Evolutionary conservation across 1,139 yeast species (phyloP), one percentile per base, ranked within the genome.

Genomic region (Yamadazyma buinensis): DNA sequence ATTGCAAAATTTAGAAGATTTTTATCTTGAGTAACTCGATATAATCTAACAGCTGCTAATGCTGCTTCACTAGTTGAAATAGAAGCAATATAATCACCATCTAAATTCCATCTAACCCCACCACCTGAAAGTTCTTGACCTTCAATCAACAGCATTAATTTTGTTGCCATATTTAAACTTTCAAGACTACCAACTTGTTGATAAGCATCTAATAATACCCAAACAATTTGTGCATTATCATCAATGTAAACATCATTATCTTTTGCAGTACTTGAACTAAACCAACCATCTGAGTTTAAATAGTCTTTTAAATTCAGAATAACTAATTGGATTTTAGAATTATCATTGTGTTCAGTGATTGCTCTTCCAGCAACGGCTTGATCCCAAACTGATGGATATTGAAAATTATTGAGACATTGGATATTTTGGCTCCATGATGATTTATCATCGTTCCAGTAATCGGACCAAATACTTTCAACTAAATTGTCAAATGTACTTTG

Each of bases 41-140:
- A 55, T 14, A 60, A 35, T 37, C 49, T 50, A 20, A 59, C 44
- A 0, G 67, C 64, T 7, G 63, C 57, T 32, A 63, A 51, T 1
- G 65, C 66, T 1, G 60, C 57, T 40, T 63, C 68, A 7, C 52
- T 36, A 12, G 61, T 57, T 9, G 67, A 61, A 28, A 63, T 63
- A 21, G 62, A 55, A 2, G 68, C 63, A 23, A 61, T 34, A 40
- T 63, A 63, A 26, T 43, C 44, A 17, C 33, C 39, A 21, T 51
- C 42, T 15, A 49, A 41, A 28, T 46, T 42, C 67, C 67, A 60
- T 19, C 45, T 43, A 14, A 62, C 52, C 2, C 67, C 67, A 3
- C 67, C 67, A 36, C 58, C 60, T 7, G 44, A 33, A 28, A 41
- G 40, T 13, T 49, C 45, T 29, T 48, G 52, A 8, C 48, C 42